Evolutionary conservation across 805 yeast species (phyloP).

Genomic region (Yamadazyma insecticola): DNA sequence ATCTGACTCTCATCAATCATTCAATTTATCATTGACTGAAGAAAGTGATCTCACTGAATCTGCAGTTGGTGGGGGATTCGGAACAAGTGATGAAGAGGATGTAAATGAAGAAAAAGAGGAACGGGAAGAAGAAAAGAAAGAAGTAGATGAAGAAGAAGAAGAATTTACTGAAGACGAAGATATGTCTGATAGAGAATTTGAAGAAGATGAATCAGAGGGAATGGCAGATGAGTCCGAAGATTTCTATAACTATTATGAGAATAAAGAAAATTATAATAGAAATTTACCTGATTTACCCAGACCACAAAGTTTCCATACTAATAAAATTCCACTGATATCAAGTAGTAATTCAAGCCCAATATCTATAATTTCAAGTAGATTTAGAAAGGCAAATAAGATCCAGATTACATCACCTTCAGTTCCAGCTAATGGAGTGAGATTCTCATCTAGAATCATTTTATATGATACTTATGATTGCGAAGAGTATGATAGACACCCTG

Average conservation of each 20-base stretch:
- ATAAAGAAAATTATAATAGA: too few relatives aligned
- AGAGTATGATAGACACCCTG: conserved; percentile 92
- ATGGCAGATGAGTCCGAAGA: neutral
- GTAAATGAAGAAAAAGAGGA: conserved; percentile 8
- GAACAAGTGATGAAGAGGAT: conserved; percentile 22
- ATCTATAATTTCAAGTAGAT: neutral
- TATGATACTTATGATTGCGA: conserved; percentile 79
- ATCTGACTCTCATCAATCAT: conserved; percentile 38
- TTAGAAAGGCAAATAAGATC: neutral
- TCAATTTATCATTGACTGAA: conserved; percentile 33
- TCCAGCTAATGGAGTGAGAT: conserved; percentile 41
- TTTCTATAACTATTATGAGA: too few relatives aligned
- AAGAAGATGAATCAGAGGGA: conserved; percentile 3
- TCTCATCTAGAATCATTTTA: conserved; percentile 76
- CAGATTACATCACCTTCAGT: neutral
- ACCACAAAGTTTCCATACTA: conserved; percentile 1
- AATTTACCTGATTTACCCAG: too few relatives aligned
- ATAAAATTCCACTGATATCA: conserved; percentile 4
- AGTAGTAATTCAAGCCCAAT: conserved; percentile 1
- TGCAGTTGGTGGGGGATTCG: conserved; percentile 36
- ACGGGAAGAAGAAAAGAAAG: conserved; percentile 2
- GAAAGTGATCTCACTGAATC: conserved; percentile 24
- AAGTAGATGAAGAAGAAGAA: neutral
- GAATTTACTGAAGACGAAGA: neutral
- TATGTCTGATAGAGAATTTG: neutral